Evolutionary conservation across 2,329 filamentous ascomycete genomes (phyloP), one percentile per base, ranked within the genome.

Genomic region (Phaeosphaeria sp.): DNA sequence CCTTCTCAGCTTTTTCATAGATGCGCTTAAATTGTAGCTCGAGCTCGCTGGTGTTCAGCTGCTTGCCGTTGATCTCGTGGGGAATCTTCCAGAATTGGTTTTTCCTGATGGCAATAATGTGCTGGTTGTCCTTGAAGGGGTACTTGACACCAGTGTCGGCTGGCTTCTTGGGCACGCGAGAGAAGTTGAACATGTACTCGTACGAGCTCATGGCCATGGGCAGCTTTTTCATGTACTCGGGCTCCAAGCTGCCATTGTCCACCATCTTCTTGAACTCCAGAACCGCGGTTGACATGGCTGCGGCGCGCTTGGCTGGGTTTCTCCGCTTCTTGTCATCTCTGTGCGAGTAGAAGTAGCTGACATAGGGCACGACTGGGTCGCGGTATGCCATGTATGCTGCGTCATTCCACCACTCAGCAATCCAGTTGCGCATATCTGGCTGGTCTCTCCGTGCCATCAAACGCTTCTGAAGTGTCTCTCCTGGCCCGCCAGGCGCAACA

Each of bases 301-400:
- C 95, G 3, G 95, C 95, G 63, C 95, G 91, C 85, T 96, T 96
- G 62, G 90, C 89, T 0, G 95, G 95, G 78, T 97, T 88, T 62
- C 93, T 89, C 66, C 94, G 88, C 74, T 89, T 86, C 68, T 92
- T 89, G 80, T 99, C 96, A 79, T 99, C 95, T 67, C 92, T 88
- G 82, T 98, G 94, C 54, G 93, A 97, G 83, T 99, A 99, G 83
- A 99, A 99, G 86, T 99, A 99, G 79, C 92, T 97, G 73, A 99
- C 95, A 76, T 98, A 99, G 60, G 95, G 95, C 18, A 98, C 91
- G 47, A 99, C 92, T 11, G 95, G 95, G 77, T 98, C 95, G 66
- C 94, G 90, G 83, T 98, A 98, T 65, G 82, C 85, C 65, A 99
- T 87, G 80, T 99, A 99, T 57, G 95, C 95, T 4, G 89, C 87